Evolutionary conservation across 768 basidiomycete species (phyloP).

Genomic region (Chalciporus sphaerocephalus): DNA sequence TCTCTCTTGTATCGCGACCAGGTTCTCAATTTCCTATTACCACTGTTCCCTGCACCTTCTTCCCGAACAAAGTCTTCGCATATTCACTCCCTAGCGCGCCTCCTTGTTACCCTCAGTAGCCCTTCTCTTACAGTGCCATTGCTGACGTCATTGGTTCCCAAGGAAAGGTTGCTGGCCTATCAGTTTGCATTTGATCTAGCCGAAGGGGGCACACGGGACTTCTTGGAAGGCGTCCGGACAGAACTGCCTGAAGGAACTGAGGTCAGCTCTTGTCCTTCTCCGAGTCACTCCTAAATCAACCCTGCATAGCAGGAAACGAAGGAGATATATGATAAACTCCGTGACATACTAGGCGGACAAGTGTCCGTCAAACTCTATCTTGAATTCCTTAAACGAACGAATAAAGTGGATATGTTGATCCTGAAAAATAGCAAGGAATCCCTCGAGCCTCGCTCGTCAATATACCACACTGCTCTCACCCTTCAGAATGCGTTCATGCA

Average conservation of each 20-base stretch:
- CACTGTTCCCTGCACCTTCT: slow-evolving; percentile 78
- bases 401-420: slow-evolving; percentile 87
- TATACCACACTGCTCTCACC: slow-evolving; percentile 95
- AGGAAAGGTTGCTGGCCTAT: slow-evolving; percentile 77
- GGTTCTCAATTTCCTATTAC: slow-evolving; percentile 72
- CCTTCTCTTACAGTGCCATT: slow-evolving; percentile 74
- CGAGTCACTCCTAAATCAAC: background rate
- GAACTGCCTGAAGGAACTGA: slow-evolving; percentile 65
- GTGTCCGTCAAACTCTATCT: slow-evolving; percentile 91
- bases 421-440: slow-evolving; percentile 92
- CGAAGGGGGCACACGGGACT: slow-evolving; percentile 92
- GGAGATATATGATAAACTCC: slow-evolving; percentile 67
- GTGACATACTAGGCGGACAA: slow-evolving; percentile 82
- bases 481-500: slow-evolving; percentile 98
- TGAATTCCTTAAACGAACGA: slow-evolving; percentile 93
- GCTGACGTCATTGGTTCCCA: slow-evolving; percentile 63
- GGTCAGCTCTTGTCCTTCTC: slow-evolving; percentile 39
- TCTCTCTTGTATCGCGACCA: slow-evolving; percentile 81
- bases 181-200: slow-evolving; percentile 95
- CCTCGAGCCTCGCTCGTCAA: slow-evolving; percentile 89
- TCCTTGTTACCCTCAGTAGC: slow-evolving; percentile 84
- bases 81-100: slow-evolving; percentile 77
- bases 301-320: slow-evolving; percentile 46
- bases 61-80: slow-evolving; percentile 71
- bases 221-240: slow-evolving; percentile 70